Conservation (phyloP, 2,329 filamentous ascomycete species). For the Fusarium globosum region DNA sequence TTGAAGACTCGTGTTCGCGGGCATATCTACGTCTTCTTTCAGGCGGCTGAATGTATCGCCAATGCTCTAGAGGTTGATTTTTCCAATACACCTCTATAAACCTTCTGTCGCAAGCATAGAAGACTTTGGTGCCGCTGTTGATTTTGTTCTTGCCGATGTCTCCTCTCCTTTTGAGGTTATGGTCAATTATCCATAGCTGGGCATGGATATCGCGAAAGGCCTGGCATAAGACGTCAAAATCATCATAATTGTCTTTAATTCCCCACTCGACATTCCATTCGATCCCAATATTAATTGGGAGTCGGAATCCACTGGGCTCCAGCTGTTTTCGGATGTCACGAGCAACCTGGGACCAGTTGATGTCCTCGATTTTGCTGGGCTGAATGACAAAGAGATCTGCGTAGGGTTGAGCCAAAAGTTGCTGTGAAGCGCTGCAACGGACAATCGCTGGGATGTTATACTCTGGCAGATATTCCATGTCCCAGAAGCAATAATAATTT, state of each 20-base stretch:
- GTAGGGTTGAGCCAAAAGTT: not conserved
- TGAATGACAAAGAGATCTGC: not conserved
- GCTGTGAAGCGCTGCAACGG: too few relatives aligned
- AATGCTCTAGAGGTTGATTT: too few relatives aligned
- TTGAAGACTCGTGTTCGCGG: too few relatives aligned
- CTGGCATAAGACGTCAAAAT: too few relatives aligned
- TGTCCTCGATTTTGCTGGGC: not conserved
- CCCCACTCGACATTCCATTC: not conserved
- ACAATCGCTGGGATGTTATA: too few relatives aligned
- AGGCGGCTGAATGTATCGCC: too few relatives aligned
- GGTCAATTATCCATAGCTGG: not conserved
- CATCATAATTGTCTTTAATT: not conserved
- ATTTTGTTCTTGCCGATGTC: too few relatives aligned
- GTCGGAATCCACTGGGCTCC: too few relatives aligned
- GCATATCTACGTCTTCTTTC: too few relatives aligned
- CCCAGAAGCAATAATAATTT: too few relatives aligned
- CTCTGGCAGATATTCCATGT: too few relatives aligned
- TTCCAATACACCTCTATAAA: not conserved
- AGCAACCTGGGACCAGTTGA: not conserved
- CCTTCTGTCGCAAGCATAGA: not conserved
- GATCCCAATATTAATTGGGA: not conserved
- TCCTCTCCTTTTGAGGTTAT: not conserved
- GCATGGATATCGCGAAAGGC: accelerated
- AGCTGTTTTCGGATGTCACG: not conserved
- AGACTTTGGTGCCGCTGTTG: not conserved